These are phyloP conservation scores for Ganoderma leucocontextum DNA, from an alignment of 1,284 basidiomycete species.

Conservation along the genomic window DNA sequence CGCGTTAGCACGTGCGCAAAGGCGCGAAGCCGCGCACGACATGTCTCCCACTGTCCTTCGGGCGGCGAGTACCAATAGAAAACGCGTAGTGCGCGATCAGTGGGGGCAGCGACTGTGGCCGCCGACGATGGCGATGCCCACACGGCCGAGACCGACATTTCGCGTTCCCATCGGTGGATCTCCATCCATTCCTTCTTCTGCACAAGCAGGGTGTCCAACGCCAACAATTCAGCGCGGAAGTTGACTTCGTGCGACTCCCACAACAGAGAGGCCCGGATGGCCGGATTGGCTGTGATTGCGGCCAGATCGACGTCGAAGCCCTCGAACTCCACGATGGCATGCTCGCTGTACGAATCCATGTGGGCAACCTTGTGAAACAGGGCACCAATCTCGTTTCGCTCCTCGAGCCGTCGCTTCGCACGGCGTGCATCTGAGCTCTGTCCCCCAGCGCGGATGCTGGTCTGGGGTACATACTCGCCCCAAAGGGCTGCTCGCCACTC, in stretches of 20 bases:
- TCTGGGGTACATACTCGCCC: constrained; percentile 7
- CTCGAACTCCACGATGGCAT: background rate
- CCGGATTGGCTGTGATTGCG: background rate
- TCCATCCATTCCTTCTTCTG: background rate
- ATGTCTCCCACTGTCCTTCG: background rate
- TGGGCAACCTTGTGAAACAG: constrained; percentile 8
- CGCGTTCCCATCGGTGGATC: background rate
- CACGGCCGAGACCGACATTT: background rate
- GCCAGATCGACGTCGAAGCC: background rate
- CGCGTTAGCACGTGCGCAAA: background rate
- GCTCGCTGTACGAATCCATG: constrained; percentile 3
- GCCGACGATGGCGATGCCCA: background rate
- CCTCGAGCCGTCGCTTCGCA: background rate
- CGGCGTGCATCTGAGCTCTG: background rate
- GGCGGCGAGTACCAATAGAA: background rate
- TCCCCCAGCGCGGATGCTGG: background rate
- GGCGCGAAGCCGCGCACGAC: background rate
- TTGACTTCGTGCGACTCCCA: constrained; percentile 15
- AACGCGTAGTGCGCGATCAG: rapidly evolving
- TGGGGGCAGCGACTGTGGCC: constrained; percentile 31
- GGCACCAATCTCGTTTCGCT: background rate
- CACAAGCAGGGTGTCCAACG: background rate
- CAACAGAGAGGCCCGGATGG: background rate
- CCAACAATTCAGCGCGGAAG: constrained; percentile 1
- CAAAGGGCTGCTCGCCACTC: constrained; percentile 21